Base-by-base conservation (phyloP, 805 yeast species). In the Candida sithepensis region DNA sequence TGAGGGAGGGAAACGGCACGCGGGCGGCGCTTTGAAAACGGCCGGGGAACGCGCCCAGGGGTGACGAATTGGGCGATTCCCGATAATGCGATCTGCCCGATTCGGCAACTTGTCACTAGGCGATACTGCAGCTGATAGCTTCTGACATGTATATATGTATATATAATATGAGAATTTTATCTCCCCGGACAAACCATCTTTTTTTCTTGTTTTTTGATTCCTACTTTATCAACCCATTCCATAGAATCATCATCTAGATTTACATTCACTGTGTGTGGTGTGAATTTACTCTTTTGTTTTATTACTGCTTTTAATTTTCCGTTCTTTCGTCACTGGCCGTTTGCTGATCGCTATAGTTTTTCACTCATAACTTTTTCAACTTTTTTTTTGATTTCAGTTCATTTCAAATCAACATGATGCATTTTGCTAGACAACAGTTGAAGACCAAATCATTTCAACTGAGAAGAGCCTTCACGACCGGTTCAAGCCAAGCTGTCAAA, bases 401-500 rank as follows among this genome's bases (percentile, higher is more conserved):
- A 4, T 30, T 30, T 7, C 34, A 12, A 9, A 12, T 10, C 34
- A 30, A 12, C 8, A 30, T 30, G 34, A 30, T 30, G 34, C 14
- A 30, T 30, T 30, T 30, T 30, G 34, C 34, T 12, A 30, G 34
- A 14, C 34, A 30, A 30, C 34, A 30, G 10, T 34, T 34, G 21
- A 34, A n/a, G 20, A 5, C 18, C 20, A 34, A 34, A 21, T 34
- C 38, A 16, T 32, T 47, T 13, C 9, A 39, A 16, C 13, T 30
- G 3, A 40, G 4, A 19, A 46, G 51, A 37, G 19, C 50, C 26
- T 36, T 26, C 34, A 24, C 38, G 4, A 28, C 46, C 28, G 24
- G 24, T 12, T 23, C 45, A 18, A 28, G 38, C 10, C 16, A 28
- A 14, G 32, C 32, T 26, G 30, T 7, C 5, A 18, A 10, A 20